Evolutionary conservation across 2,329 filamentous ascomycete genomes (phyloP).

Genomic region (Pyrenophora teres): DNA sequence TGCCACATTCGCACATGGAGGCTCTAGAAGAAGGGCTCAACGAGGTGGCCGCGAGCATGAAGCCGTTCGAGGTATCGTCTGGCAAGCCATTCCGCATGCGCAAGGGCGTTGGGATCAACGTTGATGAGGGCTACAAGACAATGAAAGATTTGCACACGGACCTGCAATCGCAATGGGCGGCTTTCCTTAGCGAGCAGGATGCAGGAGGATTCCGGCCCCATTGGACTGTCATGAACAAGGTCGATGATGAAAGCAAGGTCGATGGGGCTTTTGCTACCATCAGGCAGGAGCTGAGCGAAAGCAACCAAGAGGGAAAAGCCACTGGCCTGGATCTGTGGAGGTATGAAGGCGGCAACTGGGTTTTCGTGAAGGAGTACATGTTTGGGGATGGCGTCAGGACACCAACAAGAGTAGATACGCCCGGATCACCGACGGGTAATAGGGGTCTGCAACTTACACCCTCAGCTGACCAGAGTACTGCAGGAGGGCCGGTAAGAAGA

Average conservation of each 20-base stretch:
- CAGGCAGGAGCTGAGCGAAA: constrained; percentile 34
- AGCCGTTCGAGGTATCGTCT: constrained; percentile 46
- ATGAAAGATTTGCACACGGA: constrained; percentile 44
- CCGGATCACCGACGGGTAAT: not conserved
- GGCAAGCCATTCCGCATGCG: constrained; percentile 49
- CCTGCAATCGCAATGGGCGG: constrained; percentile 44
- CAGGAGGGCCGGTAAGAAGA: constrained; percentile 9
- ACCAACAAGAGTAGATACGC: not conserved
- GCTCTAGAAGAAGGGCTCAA: constrained; percentile 43
- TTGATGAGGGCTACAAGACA: constrained; percentile 39
- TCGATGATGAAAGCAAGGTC: constrained; percentile 48
- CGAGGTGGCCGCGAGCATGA: constrained; percentile 33
- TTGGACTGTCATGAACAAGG: constrained; percentile 56
- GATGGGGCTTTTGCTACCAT: constrained; percentile 46
- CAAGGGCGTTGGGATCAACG: constrained; percentile 48
- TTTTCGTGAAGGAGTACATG: constrained; percentile 43
- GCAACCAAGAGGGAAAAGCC: constrained; percentile 42
- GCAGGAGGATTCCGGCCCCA: constrained; percentile 48
- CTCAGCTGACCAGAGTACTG: constrained; percentile 1
- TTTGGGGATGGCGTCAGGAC: constrained; percentile 30
- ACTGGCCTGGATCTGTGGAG: constrained; percentile 50
- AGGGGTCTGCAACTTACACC: constrained; percentile 6
- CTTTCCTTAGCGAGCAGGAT: constrained; percentile 52
- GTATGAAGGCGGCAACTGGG: constrained; percentile 51
- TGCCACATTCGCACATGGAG: constrained; percentile 48